Evolutionary conservation across 139 green algal species (phyloP).

Genomic region (Coccomyxa sp.): DNA sequence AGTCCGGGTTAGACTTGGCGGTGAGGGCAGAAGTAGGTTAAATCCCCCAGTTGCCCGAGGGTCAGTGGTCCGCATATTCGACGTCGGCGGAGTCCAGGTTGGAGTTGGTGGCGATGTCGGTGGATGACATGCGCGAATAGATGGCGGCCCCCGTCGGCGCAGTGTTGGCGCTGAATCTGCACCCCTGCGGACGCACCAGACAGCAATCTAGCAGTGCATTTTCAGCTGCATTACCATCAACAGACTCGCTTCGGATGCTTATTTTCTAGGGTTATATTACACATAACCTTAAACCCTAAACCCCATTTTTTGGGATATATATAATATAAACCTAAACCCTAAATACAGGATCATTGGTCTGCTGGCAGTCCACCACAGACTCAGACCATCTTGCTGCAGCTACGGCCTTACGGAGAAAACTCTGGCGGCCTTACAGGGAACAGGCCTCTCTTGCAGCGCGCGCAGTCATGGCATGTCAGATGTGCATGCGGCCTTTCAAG

Average conservation of each 20-base stretch:
- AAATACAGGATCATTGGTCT: not conserved
- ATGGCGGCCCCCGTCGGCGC: not conserved
- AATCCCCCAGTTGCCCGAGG: too few relatives aligned
- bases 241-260: not conserved
- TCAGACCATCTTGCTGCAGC: too few relatives aligned
- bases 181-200: not conserved
- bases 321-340: not conserved
- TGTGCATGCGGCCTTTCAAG: too few relatives aligned
- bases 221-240: not conserved
- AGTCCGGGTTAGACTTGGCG: not conserved
- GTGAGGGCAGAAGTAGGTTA: not conserved
- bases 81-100: not conserved
- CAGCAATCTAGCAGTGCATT: not conserved
- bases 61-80: not conserved
- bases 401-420: too few relatives aligned
- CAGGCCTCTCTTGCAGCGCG: too few relatives aligned
- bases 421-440: too few relatives aligned
- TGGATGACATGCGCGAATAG: not conserved
- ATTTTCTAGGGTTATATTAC: not conserved
- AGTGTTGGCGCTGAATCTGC: not conserved
- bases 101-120: not conserved
- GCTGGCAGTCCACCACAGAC: too few relatives aligned
- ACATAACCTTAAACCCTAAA: not conserved
- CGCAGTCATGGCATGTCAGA: too few relatives aligned
- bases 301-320: not conserved